These are phyloP conservation scores for Hygrophila difformis DNA, from an alignment of 257 asterid genomes.

Conservation along the genomic window DNA sequence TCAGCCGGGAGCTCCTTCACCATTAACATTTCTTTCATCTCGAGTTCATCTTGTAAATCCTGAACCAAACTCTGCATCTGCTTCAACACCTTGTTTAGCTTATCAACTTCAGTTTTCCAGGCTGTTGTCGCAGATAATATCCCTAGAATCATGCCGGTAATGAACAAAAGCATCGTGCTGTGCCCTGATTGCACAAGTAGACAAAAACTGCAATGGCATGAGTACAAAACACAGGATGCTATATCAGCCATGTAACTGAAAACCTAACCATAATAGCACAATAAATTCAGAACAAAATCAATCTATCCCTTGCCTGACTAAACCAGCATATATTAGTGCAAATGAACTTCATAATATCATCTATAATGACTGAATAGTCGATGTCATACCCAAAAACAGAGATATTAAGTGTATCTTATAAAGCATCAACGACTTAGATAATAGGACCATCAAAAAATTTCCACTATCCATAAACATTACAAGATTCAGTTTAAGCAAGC, in stretches of 20 bases:
- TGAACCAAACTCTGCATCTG: slow-evolving; percentile 44
- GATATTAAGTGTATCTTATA: too few relatives aligned
- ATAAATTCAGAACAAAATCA: not conserved
- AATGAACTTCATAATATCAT: too few relatives aligned
- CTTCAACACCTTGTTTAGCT: slow-evolving; percentile 38
- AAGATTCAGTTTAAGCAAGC: not conserved
- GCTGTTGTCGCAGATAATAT: slow-evolving; percentile 31
- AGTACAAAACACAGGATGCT: too few relatives aligned
- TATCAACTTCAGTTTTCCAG: slow-evolving; percentile 34
- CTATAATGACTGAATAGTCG: too few relatives aligned
- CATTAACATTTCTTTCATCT: slow-evolving; percentile 47
- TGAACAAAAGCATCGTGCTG: slow-evolving; percentile 34
- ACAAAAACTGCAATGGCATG: too few relatives aligned
- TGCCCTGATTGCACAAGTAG: slow-evolving; percentile 30
- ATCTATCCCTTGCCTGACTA: too few relatives aligned
- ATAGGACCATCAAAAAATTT: too few relatives aligned
- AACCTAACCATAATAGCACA: not conserved
- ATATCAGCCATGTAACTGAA: not conserved
- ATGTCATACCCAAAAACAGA: too few relatives aligned
- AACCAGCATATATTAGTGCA: too few relatives aligned
- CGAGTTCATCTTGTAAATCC: slow-evolving; percentile 61
- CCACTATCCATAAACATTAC: too few relatives aligned
- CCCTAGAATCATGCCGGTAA: slow-evolving; percentile 53
- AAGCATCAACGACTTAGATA: too few relatives aligned
- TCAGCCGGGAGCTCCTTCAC: slow-evolving; percentile 41